phyloP scores from a whole-genome alignment of 2,329 filamentous ascomycete genomes.

The Fusarium nurragi region DNA sequence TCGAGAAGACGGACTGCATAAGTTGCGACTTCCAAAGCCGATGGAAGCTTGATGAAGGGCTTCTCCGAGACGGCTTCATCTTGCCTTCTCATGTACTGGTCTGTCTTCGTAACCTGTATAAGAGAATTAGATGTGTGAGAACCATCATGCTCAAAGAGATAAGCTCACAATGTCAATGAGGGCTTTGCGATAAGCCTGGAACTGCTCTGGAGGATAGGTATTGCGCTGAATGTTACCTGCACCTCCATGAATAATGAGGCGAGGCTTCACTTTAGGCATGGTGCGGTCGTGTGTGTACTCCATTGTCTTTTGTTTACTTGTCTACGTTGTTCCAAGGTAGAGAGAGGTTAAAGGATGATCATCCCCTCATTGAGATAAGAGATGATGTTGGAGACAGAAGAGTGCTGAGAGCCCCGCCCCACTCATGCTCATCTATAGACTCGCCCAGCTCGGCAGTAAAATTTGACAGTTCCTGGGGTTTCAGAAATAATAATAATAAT shows the following conservation, averaged over 20 bases:
- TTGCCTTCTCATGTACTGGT: slow-evolving; percentile 56
- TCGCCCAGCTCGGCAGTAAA: neutral
- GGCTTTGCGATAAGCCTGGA: slow-evolving; percentile 66
- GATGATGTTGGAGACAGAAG: neutral
- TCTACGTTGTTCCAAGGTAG: neutral
- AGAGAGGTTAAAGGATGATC: neutral
- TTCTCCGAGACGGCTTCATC: slow-evolving; percentile 13
- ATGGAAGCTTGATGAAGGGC: slow-evolving; percentile 48
- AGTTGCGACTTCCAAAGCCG: slow-evolving; percentile 77
- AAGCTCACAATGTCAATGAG: slow-evolving; percentile 68
- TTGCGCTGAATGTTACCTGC: slow-evolving; percentile 73
- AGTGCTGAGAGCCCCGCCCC: slow-evolving; percentile 21
- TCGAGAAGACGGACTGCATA: slow-evolving; percentile 81
- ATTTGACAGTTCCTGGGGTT: neutral
- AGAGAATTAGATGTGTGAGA: neutral
- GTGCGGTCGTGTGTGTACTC: slow-evolving; percentile 49
- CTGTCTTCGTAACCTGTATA: slow-evolving; percentile 53
- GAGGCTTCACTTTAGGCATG: slow-evolving; percentile 55
- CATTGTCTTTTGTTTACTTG: slow-evolving; percentile 46
- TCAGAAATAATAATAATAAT: too few species aligned
- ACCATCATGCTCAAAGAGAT: neutral
- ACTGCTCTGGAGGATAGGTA: slow-evolving; percentile 67
- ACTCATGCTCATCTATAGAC: slow-evolving; percentile 3
- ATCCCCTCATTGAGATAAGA: slow-evolving; percentile 3
- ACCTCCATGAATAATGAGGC: slow-evolving; percentile 77